Evolutionary conservation across 371 early-diverging fungal species (phyloP).

Genomic region (Conidiobolus incongruus): DNA sequence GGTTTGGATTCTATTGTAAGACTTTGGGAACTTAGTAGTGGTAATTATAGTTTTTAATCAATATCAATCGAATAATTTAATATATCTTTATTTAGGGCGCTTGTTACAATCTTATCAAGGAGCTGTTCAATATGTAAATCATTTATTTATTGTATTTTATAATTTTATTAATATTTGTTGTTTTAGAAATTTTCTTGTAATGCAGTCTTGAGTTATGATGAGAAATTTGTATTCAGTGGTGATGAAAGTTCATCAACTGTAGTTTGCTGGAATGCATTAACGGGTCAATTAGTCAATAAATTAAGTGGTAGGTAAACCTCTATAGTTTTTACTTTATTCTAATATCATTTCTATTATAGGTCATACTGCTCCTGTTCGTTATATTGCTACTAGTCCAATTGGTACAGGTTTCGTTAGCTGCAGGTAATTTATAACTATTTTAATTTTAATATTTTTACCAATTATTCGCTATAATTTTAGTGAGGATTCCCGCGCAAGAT

Average conservation of each 20-base stretch:
- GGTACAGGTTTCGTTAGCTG: slow-evolving; percentile 8
- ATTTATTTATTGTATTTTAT: slow-evolving; percentile 25
- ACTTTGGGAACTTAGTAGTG: slow-evolving; percentile 66
- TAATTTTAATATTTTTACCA: neutral
- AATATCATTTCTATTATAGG: too few species aligned
- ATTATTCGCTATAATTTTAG: slow-evolving; percentile 9
- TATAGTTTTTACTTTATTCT: neutral
- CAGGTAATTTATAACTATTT: slow-evolving; percentile 2
- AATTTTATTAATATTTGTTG: neutral
- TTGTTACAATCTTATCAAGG: neutral
- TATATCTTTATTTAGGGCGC: neutral
- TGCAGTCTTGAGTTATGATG: neutral
- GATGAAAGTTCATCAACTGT: slow-evolving; percentile 11
- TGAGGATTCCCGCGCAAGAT: slow-evolving; percentile 11
- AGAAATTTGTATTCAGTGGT: neutral
- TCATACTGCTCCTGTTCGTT: slow-evolving; percentile 3
- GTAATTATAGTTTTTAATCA: slow-evolving; percentile 22
- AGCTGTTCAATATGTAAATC: slow-evolving; percentile 38
- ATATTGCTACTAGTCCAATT: slow-evolving; percentile 6
- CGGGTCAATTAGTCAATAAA: slow-evolving; percentile 21
- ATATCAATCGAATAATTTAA: neutral
- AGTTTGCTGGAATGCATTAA: slow-evolving; percentile 37
- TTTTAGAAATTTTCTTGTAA: neutral
- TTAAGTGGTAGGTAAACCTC: slow-evolving; percentile 1
- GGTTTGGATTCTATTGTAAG: slow-evolving; percentile 51